Evolutionary conservation across 192 early-diverging fungal species (phyloP), one percentile per base, ranked within the genome.

Genomic region (Gryganskiella cystojenkinii): DNA sequence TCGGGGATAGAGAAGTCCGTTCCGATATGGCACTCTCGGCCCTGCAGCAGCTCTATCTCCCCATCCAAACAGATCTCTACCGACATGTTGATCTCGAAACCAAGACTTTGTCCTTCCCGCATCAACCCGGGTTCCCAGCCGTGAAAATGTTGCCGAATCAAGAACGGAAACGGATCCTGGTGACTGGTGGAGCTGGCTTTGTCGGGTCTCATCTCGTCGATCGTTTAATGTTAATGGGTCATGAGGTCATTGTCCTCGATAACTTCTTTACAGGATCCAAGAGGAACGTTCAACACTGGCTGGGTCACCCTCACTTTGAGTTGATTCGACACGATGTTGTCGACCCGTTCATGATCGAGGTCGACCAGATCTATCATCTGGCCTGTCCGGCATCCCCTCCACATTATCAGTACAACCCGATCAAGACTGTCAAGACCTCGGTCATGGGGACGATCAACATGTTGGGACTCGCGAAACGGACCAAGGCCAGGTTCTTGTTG

Each of bases 181-280:
- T 95, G 3, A 95, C 93, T 3, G 94, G 94, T 9, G 94, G 94
- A 14, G 92, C 94, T n/a, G 94, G 94, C 15, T 95, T 95, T 82
- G 92, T 95, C 1, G 94, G 94, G 9, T 91, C 90, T 9, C 92
- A 95, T 72, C 81, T 95, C 8, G 92, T 94, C 1, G 93, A 94
- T 58, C 79, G 91, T 22, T 65, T 95, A 31, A 92, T 95, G 92
- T 56, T 90, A 28, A 91, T 94, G 89, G 94, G 94, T 0, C 90
- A 95, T 62, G 86, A 89, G 60, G 93, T 95, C 15, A 91, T 90
- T 80, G 89, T 90, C 8, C 59, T 93, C 22, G 94, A 95, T 57
- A 95, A 95, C 79, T 93, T 93, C 56, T 94, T 92, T 66, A 95
- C 92, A 5, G 93, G 94, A 11, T 80, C 80, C 50, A 90, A 90